These are phyloP conservation scores for Termitomyces sp. DNA, from an alignment of 768 basidiomycete species.

Conservation along the genomic window DNA sequence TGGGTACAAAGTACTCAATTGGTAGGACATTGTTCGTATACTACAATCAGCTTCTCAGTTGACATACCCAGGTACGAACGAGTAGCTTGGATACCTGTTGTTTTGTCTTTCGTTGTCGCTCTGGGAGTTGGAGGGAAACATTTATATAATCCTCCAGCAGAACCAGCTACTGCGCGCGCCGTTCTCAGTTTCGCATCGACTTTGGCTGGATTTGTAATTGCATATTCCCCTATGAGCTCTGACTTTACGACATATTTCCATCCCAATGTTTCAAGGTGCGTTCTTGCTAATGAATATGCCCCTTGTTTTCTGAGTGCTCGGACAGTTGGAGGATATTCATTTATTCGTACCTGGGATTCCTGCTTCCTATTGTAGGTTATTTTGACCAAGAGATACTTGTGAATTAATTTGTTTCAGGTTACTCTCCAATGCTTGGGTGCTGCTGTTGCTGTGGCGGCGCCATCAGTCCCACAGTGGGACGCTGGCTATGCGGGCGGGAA, in stretches of 20 bases:
- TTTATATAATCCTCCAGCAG: constrained; percentile 41
- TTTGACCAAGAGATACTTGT: neutral
- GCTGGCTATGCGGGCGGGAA: constrained; percentile 48
- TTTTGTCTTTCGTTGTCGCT: constrained; percentile 68
- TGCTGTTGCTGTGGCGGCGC: constrained; percentile 52
- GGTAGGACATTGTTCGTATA: constrained; percentile 20
- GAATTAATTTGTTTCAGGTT: constrained; percentile 25
- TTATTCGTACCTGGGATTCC: constrained; percentile 66
- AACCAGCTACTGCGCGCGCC: constrained; percentile 46
- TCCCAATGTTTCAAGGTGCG: constrained; percentile 50
- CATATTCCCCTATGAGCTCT: constrained; percentile 53
- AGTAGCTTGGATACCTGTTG: constrained; percentile 69
- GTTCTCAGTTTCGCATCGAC: constrained; percentile 66
- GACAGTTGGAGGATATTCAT: constrained; percentile 56
- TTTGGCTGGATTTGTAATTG: constrained; percentile 68
- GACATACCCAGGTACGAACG: constrained; percentile 53
- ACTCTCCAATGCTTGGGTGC: constrained; percentile 49
- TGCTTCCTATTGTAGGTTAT: constrained; percentile 46
- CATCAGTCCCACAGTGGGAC: constrained; percentile 56
- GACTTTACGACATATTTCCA: constrained; percentile 75
- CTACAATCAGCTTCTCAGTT: neutral
- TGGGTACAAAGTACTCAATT: constrained; percentile 45
- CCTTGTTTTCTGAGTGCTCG: neutral
- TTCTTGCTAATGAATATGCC: neutral
- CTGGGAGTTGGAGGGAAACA: constrained; percentile 73